These are phyloP conservation scores for Pyrus betulifolia DNA, from an alignment of 306 rosid genomes.

Conservation along the genomic window DNA sequence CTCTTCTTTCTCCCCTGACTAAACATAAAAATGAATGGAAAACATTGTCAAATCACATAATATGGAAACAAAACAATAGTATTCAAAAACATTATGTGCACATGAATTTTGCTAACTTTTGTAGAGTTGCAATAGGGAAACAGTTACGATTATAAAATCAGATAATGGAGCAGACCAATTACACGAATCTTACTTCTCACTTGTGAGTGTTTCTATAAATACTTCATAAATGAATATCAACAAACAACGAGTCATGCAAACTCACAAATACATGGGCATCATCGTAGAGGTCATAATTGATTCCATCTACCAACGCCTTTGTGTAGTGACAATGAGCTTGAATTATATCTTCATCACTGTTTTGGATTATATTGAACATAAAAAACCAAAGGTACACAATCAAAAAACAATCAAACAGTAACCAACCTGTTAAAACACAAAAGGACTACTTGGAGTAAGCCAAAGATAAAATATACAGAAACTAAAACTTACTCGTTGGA, in stretches of 20 bases:
- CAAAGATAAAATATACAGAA: not conserved
- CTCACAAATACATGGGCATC: constrained; percentile 71
- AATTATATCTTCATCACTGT: constrained; percentile 17
- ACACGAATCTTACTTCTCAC: too few species aligned
- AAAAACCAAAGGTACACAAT: not conserved
- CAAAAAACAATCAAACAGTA: not conserved
- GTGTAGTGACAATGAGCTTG: constrained; percentile 46
- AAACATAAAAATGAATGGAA: not conserved
- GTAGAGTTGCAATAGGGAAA: not conserved
- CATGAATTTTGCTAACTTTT: not conserved
- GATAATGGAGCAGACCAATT: too few species aligned
- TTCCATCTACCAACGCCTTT: constrained; percentile 46
- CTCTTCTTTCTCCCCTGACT: constrained; percentile 46
- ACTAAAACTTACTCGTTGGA: not conserved
- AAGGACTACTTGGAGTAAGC: not conserved
- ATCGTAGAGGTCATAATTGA: constrained; percentile 39
- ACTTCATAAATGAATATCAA: not conserved
- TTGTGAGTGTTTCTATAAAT: not conserved
- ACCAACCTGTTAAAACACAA: not conserved
- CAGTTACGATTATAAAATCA: too few species aligned
- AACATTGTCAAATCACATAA: not conserved
- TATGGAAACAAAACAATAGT: not conserved
- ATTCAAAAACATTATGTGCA: not conserved
- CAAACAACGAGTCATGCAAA: not conserved
- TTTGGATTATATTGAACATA: not conserved